Conservation (phyloP, 2,329 filamentous ascomycete species). For the Aspergillus carbonarius region DNA sequence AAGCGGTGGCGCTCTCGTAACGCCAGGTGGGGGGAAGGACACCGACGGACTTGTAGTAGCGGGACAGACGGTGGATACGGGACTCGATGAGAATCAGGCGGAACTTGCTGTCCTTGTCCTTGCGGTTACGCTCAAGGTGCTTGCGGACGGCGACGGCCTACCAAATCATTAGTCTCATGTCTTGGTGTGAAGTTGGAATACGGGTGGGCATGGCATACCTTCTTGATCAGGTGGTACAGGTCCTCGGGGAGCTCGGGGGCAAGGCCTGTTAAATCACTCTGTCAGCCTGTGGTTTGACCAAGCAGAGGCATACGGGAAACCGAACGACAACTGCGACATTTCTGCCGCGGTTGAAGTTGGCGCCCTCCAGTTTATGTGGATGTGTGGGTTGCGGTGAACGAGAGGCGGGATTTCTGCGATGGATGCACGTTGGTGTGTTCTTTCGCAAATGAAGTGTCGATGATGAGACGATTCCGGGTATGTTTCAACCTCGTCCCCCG, state of each 20-base stretch:
- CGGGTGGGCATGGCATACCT: slow-evolving; percentile 75
- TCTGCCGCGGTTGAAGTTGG: not conserved
- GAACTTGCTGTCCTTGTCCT: slow-evolving; percentile 99
- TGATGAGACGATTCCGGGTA: not conserved
- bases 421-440: not conserved
- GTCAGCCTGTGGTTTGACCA: slow-evolving; percentile 78
- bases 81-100: slow-evolving; percentile 99
- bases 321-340: slow-evolving; percentile 16
- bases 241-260: slow-evolving; percentile 99
- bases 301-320: slow-evolving; percentile 69
- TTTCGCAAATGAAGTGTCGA: not conserved
- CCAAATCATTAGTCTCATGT: slow-evolving; percentile 7
- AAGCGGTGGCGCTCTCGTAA: slow-evolving; percentile 97
- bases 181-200: too few relatives aligned
- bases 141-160: slow-evolving; percentile 98
- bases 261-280: slow-evolving; percentile 91
- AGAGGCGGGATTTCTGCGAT: not conserved
- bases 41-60: slow-evolving; percentile 98
- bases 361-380: not conserved
- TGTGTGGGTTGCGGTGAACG: not conserved
- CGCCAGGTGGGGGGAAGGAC: slow-evolving; percentile 89
- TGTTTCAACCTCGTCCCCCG: not conserved
- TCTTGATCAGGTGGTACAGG: slow-evolving; percentile 99
- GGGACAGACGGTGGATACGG: slow-evolving; percentile 98
- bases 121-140: slow-evolving; percentile 99